These are phyloP conservation scores for Suhomyces prunicola DNA, from an alignment of 805 yeast species.

Conservation along the genomic window DNA sequence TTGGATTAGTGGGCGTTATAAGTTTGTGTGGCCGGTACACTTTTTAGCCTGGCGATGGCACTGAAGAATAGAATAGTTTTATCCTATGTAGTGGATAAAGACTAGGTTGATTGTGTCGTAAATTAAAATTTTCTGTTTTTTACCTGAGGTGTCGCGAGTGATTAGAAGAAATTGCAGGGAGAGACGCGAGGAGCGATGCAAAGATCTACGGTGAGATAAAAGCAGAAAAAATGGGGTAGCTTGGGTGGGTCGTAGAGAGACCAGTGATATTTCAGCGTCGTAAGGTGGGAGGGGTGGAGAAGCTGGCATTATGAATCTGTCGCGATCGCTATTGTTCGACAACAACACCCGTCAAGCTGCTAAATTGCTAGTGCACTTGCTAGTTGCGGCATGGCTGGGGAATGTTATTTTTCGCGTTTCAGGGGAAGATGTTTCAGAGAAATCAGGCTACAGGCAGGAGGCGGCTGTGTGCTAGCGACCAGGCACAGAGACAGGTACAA, in stretches of 20 bases:
- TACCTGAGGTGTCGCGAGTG: background rate
- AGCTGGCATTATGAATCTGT: background rate
- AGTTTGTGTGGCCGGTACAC: background rate
- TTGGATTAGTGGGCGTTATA: too few relatives aligned
- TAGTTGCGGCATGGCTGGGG: background rate
- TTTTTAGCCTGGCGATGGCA: background rate
- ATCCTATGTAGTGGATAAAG: background rate
- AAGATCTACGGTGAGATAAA: background rate
- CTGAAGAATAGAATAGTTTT: background rate
- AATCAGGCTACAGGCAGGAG: background rate
- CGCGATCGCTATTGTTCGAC: background rate
- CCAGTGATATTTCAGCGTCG: background rate
- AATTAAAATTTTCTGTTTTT: background rate
- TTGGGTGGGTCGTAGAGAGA: background rate
- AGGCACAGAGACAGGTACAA: background rate
- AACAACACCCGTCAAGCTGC: background rate
- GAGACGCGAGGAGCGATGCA: background rate
- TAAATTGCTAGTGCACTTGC: background rate
- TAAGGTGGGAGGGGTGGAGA: background rate
- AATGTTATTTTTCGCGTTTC: background rate
- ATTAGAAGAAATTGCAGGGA: background rate
- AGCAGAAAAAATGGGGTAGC: background rate
- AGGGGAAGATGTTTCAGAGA: background rate
- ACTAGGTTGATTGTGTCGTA: background rate
- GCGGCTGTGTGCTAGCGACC: background rate